Evolutionary conservation across 2,329 filamentous ascomycete genomes (phyloP), one percentile per base, ranked within the genome.

Genomic region (Talaromyces sp.): DNA sequence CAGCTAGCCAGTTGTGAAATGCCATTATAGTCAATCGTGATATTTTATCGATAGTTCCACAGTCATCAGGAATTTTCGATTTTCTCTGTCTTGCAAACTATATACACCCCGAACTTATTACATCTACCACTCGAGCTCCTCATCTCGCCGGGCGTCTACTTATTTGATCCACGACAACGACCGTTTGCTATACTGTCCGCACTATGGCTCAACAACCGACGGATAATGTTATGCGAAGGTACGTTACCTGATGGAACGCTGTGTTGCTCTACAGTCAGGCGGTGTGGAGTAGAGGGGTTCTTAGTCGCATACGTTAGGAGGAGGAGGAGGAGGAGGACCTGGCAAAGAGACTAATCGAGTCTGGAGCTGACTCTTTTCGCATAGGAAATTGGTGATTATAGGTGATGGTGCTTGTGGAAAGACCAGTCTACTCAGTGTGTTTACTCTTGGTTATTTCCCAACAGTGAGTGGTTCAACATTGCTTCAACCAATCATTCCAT

Each of bases 351-450:
- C 45, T 45, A 31, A 45, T 27, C 9, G 39, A 59, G 16, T 33
- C 56, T 39, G 56, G 3, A 11, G 50, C 65, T 66, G 52, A 66
- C 76, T 68, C 7, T 57, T 65, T 65, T 43, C 56, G 60, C 50
- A 68, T 19, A 97, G 93, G 84, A 97, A 97, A 83, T 85, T 97
- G 75, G 93, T 97, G 74, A 97, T 97, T 72, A 97, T 97, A 73
- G 93, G 93, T 68, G 93, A 97, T 75, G 95, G 95, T 83, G 95
- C 95, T 71, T 99, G 95, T 81, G 95, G 95, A 74, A 99, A 99
- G 84, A 99, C 95, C 61, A 96, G 92, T 87, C 83, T 99, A 73
- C 84, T 99, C 70, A 97, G 93, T 77, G 95, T 99, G 71, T 99
- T 99, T 80, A 99, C 95, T 41, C 85, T 99, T 63, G 95, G 95